These are phyloP conservation scores for Trichoderma gracile DNA, from an alignment of 2,329 filamentous ascomycete genomes.

Conservation along the genomic window DNA sequence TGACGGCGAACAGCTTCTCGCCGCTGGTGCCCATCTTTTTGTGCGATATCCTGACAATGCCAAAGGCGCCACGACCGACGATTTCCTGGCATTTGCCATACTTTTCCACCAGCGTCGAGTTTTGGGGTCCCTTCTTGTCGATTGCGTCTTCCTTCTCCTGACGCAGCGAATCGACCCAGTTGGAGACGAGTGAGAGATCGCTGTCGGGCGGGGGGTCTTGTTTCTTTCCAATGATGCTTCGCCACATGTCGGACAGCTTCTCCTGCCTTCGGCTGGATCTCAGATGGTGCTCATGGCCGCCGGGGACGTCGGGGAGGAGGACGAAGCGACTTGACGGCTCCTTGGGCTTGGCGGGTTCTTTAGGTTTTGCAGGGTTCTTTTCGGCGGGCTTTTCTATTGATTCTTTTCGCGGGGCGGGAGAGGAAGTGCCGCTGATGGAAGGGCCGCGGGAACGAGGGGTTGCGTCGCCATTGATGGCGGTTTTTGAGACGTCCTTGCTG, in stretches of 20 bases:
- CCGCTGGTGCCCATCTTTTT: slow-evolving; percentile 81
- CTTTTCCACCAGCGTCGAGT: slow-evolving; percentile 80
- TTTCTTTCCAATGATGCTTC: slow-evolving; percentile 81
- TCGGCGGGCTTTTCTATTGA: slow-evolving; percentile 37
- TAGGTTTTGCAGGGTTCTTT: slow-evolving; percentile 34
- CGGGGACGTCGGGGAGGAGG: slow-evolving; percentile 53
- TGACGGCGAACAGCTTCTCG: slow-evolving; percentile 95
- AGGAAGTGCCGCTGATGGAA: slow-evolving; percentile 41
- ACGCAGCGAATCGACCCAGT: slow-evolving; percentile 92
- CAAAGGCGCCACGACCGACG: slow-evolving; percentile 92
- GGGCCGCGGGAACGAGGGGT: slow-evolving; percentile 40
- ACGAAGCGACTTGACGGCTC: slow-evolving; percentile 54
- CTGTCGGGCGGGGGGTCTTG: slow-evolving; percentile 72
- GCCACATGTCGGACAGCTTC: slow-evolving; percentile 90
- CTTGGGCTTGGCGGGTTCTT: slow-evolving; percentile 36
- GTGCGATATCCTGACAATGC: slow-evolving; percentile 95
- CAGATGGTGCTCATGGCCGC: slow-evolving; percentile 82
- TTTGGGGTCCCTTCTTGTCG: slow-evolving; percentile 75
- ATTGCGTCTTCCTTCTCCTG: slow-evolving; percentile 83
- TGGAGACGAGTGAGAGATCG: slow-evolving; percentile 89
- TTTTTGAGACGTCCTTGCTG: slow-evolving; percentile 51
- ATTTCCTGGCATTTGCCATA: slow-evolving; percentile 99
- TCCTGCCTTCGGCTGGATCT: slow-evolving; percentile 91
- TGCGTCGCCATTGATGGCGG: slow-evolving; percentile 39
- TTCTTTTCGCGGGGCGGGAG: slow-evolving; percentile 46